Percentiles rank a stretch among this genome's conserved stretches.
phyloP scores from a whole-genome alignment of 2,329 filamentous ascomycete species.

The Alternaria longipes region DNA sequence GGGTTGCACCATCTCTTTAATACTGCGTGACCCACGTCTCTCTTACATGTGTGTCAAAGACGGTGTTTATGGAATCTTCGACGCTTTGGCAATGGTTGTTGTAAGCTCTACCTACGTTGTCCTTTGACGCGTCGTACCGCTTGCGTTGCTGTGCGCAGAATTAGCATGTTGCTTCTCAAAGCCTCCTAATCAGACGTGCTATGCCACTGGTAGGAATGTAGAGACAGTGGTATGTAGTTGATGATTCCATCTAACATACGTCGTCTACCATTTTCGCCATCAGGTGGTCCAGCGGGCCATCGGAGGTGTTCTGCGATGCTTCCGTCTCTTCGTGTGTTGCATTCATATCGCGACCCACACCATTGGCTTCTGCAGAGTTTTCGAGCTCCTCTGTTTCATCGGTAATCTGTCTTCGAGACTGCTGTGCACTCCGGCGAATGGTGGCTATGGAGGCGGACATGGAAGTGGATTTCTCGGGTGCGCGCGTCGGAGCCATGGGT shows the following conservation, averaged over 20 bases:
- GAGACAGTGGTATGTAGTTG: not conserved
- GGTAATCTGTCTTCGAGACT: constrained; percentile 11
- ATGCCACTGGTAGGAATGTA: not conserved
- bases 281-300: constrained; percentile 24
- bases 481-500: constrained; percentile 28
- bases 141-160: constrained; percentile 36
- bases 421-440: constrained; percentile 20
- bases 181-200: not conserved
- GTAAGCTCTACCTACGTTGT: constrained; percentile 34
- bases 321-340: constrained; percentile 12
- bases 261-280: constrained; percentile 32
- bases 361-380: constrained; percentile 11
- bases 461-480: constrained; percentile 20
- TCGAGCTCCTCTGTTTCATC: constrained; percentile 17
- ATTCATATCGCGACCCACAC: constrained; percentile 8
- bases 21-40: constrained; percentile 38
- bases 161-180: not conserved
- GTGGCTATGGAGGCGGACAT: constrained; percentile 7
- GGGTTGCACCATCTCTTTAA: not conserved
- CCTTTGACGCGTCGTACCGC: constrained; percentile 31
- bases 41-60: constrained; percentile 39
- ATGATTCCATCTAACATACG: constrained; percentile 27
- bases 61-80: constrained; percentile 28
- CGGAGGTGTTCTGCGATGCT: constrained; percentile 14
- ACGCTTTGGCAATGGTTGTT: constrained; percentile 11